Conservation (phyloP, 768 basidiomycete genomes). For the Lyophyllum semitale region DNA sequence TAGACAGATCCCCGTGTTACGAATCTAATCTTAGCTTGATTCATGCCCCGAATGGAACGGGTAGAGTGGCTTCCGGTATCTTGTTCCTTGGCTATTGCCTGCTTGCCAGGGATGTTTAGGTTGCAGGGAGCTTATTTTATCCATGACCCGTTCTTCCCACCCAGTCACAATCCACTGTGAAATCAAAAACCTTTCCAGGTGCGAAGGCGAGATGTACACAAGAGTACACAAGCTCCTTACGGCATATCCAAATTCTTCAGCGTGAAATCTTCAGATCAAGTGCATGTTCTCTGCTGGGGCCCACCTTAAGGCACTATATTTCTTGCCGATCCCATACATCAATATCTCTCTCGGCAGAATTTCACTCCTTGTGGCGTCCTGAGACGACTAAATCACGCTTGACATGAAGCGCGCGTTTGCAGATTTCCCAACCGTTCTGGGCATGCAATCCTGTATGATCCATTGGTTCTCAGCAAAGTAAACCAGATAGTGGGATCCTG, state of each 20-base stretch:
- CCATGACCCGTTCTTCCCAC: conserved; percentile 11
- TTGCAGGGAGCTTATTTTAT: conserved; percentile 7
- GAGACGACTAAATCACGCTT: conserved; percentile 15
- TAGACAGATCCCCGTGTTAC: background rate
- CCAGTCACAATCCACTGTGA: conserved; percentile 12
- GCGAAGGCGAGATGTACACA: conserved; percentile 9
- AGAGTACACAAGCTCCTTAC: conserved; percentile 19
- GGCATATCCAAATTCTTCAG: conserved; percentile 18
- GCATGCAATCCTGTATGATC: conserved; percentile 21
- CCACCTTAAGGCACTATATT: conserved; percentile 17
- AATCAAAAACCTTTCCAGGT: conserved; percentile 14
- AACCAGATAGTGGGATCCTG: conserved; percentile 17
- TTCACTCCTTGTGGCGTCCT: conserved; percentile 23
- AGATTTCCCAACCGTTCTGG: conserved; percentile 20
- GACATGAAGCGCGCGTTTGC: conserved; percentile 20
- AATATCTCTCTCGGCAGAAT: conserved; percentile 25
- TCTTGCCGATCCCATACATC: conserved; percentile 25
- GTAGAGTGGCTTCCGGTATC: background rate
- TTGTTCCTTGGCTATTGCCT: conserved; percentile 13
- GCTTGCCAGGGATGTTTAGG: conserved; percentile 6
- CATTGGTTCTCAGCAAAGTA: conserved; percentile 18
- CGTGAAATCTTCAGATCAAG: conserved; percentile 21
- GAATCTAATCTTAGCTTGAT: background rate
- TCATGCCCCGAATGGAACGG: conserved; percentile 20
- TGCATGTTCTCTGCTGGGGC: conserved; percentile 12